A percentile compares a stretch with the other conserved stretches of the same genome.
phyloP scores from a whole-genome alignment of 345 rosid genomes.

The Clausena lansium region DNA sequence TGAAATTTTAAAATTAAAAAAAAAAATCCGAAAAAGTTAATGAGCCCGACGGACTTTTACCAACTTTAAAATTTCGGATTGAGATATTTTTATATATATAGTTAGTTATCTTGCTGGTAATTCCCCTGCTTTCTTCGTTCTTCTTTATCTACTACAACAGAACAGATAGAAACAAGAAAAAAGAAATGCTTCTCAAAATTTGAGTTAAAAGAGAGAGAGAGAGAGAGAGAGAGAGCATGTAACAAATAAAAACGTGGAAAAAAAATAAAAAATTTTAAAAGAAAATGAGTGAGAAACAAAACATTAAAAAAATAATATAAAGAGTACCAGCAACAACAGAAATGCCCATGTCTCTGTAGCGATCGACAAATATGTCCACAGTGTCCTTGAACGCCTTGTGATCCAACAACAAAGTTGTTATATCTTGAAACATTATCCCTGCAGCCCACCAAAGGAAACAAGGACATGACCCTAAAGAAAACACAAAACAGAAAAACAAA shows the following conservation, averaged over 20 bases:
- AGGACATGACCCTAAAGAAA: neutral
- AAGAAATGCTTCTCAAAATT: neutral
- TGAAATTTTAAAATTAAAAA: no score
- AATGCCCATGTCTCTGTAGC: slow-evolving; percentile 80
- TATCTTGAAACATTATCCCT: slow-evolving; percentile 99
- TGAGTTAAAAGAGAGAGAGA: neutral
- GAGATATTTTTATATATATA: no score
- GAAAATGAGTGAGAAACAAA: neutral
- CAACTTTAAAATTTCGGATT: no score
- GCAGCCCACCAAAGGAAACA: neutral
- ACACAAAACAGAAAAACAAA: neutral
- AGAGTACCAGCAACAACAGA: slow-evolving; percentile 86
- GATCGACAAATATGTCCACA: slow-evolving; percentile 90
- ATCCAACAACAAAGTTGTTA: slow-evolving; percentile 81
- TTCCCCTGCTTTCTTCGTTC: neutral
- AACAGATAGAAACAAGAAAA: neutral
- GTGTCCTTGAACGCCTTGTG: slow-evolving; percentile 86
- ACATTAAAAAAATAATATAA: neutral
- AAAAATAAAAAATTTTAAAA: neutral
- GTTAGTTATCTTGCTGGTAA: no score
- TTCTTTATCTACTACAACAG: neutral
- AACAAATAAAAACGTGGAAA: neutral
- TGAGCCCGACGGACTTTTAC: no score
- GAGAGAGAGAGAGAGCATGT: neutral
- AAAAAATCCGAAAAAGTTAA: no score